Evolutionary conservation across 1,284 basidiomycete species (phyloP), one percentile per base, ranked within the genome.

Genomic region (Pyrrhoderma lamaoense): DNA sequence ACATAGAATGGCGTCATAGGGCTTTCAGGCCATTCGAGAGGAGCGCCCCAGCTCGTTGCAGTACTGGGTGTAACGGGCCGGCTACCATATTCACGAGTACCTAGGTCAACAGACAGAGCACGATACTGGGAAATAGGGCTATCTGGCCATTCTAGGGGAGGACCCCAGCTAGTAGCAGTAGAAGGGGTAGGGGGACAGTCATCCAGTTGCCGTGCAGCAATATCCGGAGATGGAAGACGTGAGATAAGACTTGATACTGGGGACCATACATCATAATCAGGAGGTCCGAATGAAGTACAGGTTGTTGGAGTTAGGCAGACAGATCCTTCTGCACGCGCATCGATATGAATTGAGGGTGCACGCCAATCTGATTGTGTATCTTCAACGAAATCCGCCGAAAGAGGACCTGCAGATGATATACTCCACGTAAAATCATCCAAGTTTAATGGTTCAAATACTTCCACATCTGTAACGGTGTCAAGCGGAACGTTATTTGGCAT

Each of bases 361-460:
- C 60, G 56, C 47, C 63, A 62, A 61, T 65, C 68, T 31, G 27
- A 31, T 2, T 69, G 68, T 16, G 62, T 52, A 51, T 75, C 74
- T 21, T 65, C 62, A 18, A 53, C 44, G 18, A 51, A 56, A 7
- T 49, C 36, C 23, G 45, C 47, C 16, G 38, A 40, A 8, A 66
- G 68, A 25, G 84, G 84, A 9, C 85, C 83, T 2, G 66, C 66
- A 8, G 85, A 87, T 5, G 81, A 81, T 22, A 79, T 70, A 4
- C 83, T 85, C 81, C 84, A 88, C 8, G 72, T 63, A 60, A 76
- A 88, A 57, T 86, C 83, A 40, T 79, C 77, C 16, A 83, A 64
- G 56, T 82, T 75, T 46, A 85, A 67, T 45, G 65, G 68, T 11
- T 59, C 59, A 42, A 67, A 68, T 13, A 63, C 64, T 8, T 70